Conservation (phyloP, 805 yeast species). For the Naumovozyma dairenensis region DNA sequence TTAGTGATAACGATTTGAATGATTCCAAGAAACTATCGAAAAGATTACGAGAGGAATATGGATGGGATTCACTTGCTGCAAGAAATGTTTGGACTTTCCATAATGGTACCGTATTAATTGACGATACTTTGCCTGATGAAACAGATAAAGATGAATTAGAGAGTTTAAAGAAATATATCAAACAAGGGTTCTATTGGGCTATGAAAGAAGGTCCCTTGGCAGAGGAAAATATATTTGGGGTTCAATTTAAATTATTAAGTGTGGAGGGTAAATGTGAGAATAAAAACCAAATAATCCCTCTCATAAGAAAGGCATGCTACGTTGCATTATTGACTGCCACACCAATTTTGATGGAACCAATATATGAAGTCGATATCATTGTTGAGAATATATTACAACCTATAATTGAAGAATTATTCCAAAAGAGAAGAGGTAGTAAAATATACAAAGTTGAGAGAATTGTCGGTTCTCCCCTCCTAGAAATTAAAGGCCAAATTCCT, state of each 20-base stretch:
- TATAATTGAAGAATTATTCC: slow-evolving; percentile 42
- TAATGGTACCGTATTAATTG: slow-evolving; percentile 48
- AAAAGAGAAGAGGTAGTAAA: slow-evolving; percentile 60
- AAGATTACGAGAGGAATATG: slow-evolving; percentile 44
- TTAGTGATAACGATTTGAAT: slow-evolving; percentile 4
- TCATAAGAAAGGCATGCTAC: slow-evolving; percentile 76
- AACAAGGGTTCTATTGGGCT: slow-evolving; percentile 79
- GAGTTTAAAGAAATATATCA: slow-evolving; percentile 43
- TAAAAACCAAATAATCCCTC: slow-evolving; percentile 64
- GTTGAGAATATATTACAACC: slow-evolving; percentile 42
- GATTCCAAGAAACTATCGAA: slow-evolving; percentile 43
- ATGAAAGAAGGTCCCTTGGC: slow-evolving; percentile 85
- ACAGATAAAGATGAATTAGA: slow-evolving; percentile 45
- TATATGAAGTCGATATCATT: slow-evolving; percentile 49
- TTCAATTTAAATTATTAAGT: slow-evolving; percentile 60
- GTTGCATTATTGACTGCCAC: slow-evolving; percentile 67
- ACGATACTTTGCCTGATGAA: slow-evolving; percentile 69
- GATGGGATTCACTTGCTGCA: slow-evolving; percentile 79
- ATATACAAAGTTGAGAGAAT: slow-evolving; percentile 41
- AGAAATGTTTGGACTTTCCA: slow-evolving; percentile 76
- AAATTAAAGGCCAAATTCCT: slow-evolving; percentile 59
- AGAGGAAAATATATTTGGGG: slow-evolving; percentile 66
- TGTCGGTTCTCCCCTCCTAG: slow-evolving; percentile 62
- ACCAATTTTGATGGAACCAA: slow-evolving; percentile 77
- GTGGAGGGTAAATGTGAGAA: slow-evolving; percentile 3